Evolutionary conservation across 768 basidiomycete genomes (phyloP), one percentile per base, ranked within the genome.

Genomic region (Tricholoma matsutake): DNA sequence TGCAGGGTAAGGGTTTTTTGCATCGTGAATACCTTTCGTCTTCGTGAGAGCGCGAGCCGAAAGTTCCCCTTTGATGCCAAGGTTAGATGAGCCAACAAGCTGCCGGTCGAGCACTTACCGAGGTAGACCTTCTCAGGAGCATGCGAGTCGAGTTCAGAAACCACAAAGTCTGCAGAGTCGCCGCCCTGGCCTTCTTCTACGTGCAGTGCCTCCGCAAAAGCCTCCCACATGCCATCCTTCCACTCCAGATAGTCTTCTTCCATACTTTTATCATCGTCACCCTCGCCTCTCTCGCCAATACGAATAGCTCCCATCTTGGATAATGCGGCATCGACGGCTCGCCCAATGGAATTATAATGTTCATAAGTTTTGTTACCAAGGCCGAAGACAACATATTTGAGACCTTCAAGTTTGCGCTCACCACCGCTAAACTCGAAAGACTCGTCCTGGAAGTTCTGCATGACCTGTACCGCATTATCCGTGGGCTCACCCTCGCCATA

Each of bases 201-300:
- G 56, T 83, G 83, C 83, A 98, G 83, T 20, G 83, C 83, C 58
- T 80, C 73, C n/a, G 94, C 82, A 62, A 98, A 92, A 4, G 87
- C 86, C 16, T 90, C 88, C 92, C 95, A 98, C 95, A 98, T 96
- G 66, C 82, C 83, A 70, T 99, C 96, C 75, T 98, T 99, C 96
- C 96, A 99, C 68, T 93, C 95, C 11, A 99, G 85, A 73, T 98
- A 99, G 74, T 99, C 96, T 78, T 99, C 96, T 73, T 99, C 96
- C 96, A 99, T 98, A 71, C 91, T 94, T 81, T 97, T 97, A 76
- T 99, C 97, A 70, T 99, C 96, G 70, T 99, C 97, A 64, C 96
- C 96, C 75, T 98, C 96, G 9, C 96, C 96, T 39, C 89, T 82
- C 71, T 89, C 88, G 45, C 95, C 95, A 35, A 98, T 91, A 56